These are phyloP conservation scores for Medicago ruthenica DNA, from an alignment of 306 rosid genomes.

Conservation along the genomic window DNA sequence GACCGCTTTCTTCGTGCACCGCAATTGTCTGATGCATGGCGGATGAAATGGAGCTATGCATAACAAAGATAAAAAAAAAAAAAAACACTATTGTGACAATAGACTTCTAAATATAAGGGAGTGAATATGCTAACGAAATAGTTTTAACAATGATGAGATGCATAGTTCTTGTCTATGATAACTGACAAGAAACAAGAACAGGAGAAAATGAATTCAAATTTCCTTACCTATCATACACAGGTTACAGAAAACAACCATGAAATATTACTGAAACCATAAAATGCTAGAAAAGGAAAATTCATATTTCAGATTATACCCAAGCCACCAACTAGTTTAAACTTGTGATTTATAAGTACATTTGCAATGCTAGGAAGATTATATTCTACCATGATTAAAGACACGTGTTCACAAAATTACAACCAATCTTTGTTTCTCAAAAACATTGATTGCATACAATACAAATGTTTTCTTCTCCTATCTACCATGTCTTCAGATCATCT, in stretches of 20 bases:
- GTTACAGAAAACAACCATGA: no score
- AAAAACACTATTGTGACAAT: conserved; percentile 31
- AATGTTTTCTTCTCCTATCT: neutral
- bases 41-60: conserved; percentile 71
- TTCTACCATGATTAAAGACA: neutral
- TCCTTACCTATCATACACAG: no score
- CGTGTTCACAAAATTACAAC: neutral
- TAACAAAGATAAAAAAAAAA: conserved; percentile 20
- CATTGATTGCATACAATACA: neutral
- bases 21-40: conserved; percentile 69
- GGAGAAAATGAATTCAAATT: neutral
- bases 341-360: no score
- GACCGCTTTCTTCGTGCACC: conserved; percentile 53
- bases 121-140: conserved; percentile 17
- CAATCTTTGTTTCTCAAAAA: neutral
- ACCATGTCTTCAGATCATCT: neutral
- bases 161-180: conserved; percentile 13
- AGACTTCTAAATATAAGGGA: conserved; percentile 9
- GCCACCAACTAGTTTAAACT: neutral
- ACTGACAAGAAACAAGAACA: conserved; percentile 9
- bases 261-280: no score
- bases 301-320: neutral
- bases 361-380: no score
- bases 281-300: neutral
- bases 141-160: conserved; percentile 27